Evolutionary conservation across 306 rosid genomes (phyloP).

Genomic region (Malus domestica): ASM211411v1 NC_041796.1:12451001-12451500

Average conservation of each 20-base stretch:
- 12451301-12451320: background rate
- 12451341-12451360: background rate
- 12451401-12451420: background rate
- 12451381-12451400: background rate
- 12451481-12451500: background rate
- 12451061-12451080: too few species aligned
- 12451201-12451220: slow-evolving; percentile 34
- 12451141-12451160: background rate
- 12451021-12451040: too few species aligned
- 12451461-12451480: background rate
- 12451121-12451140: background rate
- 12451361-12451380: background rate
- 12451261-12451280: slow-evolving; percentile 35
- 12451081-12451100: background rate
- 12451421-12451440: too few species aligned
- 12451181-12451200: slow-evolving; percentile 3
- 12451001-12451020: background rate
- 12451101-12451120: background rate
- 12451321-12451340: background rate
- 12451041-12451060: too few species aligned
- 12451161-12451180: background rate
- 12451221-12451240: slow-evolving; percentile 7
- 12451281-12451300: slow-evolving; percentile 13
- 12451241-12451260: slow-evolving; percentile 37
- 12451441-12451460: background rate